Conservation (phyloP, 495 filamentous ascomycete genomes). For the Penicillium salamii region DNA sequence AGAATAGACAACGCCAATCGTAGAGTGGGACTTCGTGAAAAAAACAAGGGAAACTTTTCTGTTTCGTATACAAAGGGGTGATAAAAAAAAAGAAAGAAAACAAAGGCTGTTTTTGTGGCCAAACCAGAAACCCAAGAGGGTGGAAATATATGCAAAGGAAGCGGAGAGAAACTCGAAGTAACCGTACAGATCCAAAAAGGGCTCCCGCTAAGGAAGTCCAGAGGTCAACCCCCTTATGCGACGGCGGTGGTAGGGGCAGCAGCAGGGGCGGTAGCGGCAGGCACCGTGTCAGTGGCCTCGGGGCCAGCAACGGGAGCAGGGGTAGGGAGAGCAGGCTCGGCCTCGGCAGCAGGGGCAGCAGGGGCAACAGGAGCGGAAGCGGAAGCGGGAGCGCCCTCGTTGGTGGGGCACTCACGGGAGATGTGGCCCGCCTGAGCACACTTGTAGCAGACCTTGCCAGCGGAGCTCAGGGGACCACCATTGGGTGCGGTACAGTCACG, state of each 20-base stretch:
- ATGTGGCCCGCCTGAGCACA: constrained; percentile 96
- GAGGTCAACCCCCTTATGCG: constrained; percentile 42
- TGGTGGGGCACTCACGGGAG: constrained; percentile 80
- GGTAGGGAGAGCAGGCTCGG: constrained; percentile 32
- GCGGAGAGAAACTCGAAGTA: constrained; percentile 18
- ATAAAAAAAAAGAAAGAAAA: constrained; percentile 15
- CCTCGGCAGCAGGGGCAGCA: constrained; percentile 33
- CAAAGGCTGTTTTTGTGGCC: constrained; percentile 4
- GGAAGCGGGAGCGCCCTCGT: constrained; percentile 48
- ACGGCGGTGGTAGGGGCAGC: constrained; percentile 53
- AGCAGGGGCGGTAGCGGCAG: constrained; percentile 38
- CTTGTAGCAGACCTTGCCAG: constrained; percentile 98
- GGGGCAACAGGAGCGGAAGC: constrained; percentile 10
- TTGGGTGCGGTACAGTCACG: constrained; percentile 97
- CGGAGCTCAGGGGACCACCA: constrained; percentile 90
- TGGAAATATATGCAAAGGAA: constrained; percentile 46
- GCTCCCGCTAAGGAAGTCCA: constrained; percentile 16
- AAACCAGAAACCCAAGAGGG: constrained; percentile 13
- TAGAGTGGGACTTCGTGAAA: constrained; percentile 34
- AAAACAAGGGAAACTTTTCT: constrained; percentile 31
- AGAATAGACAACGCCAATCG: constrained; percentile 42
- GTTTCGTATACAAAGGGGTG: constrained; percentile 42
- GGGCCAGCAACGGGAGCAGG: constrained; percentile 41
- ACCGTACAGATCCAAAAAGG: constrained; percentile 32
- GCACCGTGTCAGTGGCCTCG: constrained; percentile 32